Conservation (phyloP, 2,329 filamentous ascomycete genomes). For the Zasmidium angulare region DNA sequence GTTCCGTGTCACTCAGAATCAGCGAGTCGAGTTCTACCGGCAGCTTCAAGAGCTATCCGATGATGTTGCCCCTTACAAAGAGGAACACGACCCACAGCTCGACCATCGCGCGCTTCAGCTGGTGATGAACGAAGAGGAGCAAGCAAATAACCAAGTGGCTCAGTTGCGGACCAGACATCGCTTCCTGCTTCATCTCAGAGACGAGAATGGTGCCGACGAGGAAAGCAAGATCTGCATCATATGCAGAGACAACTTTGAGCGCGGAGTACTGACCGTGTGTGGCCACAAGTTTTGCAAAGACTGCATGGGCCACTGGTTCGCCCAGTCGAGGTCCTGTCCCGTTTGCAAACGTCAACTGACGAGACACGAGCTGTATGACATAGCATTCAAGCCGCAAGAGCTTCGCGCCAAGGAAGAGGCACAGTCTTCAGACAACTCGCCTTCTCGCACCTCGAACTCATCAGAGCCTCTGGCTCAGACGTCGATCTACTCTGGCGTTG, state of each 20-base stretch:
- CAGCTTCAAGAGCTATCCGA: slow-evolving; percentile 92
- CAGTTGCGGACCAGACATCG: slow-evolving; percentile 69
- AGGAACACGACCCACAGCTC: slow-evolving; percentile 57
- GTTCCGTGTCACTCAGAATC: slow-evolving; percentile 79
- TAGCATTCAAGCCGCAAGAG: slow-evolving; percentile 75
- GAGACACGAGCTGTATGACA: slow-evolving; percentile 73
- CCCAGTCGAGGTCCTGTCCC: slow-evolving; percentile 72
- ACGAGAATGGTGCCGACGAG: slow-evolving; percentile 59
- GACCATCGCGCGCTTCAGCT: slow-evolving; percentile 50
- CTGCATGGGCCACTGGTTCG: slow-evolving; percentile 79
- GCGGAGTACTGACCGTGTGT: slow-evolving; percentile 81
- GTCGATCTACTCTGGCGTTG: slow-evolving; percentile 76
- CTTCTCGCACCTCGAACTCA: slow-evolving; percentile 7
- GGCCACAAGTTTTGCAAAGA: slow-evolving; percentile 91
- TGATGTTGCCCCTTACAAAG: slow-evolving; percentile 73
- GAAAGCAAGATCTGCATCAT: slow-evolving; percentile 72
- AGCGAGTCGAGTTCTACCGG: slow-evolving; percentile 82
- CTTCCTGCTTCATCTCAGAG: slow-evolving; percentile 66
- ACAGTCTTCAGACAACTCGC: slow-evolving; percentile 9
- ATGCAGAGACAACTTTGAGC: slow-evolving; percentile 72
- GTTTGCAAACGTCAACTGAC: slow-evolving; percentile 74
- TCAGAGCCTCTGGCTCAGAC: slow-evolving; percentile 20
- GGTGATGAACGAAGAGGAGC: slow-evolving; percentile 50
- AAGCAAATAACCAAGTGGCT: slow-evolving; percentile 59
- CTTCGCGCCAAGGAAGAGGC: slow-evolving; percentile 65